Evolutionary conservation across 805 yeast genomes (phyloP).

Genomic region (Saccharomycopsis fibuligera): DNA sequence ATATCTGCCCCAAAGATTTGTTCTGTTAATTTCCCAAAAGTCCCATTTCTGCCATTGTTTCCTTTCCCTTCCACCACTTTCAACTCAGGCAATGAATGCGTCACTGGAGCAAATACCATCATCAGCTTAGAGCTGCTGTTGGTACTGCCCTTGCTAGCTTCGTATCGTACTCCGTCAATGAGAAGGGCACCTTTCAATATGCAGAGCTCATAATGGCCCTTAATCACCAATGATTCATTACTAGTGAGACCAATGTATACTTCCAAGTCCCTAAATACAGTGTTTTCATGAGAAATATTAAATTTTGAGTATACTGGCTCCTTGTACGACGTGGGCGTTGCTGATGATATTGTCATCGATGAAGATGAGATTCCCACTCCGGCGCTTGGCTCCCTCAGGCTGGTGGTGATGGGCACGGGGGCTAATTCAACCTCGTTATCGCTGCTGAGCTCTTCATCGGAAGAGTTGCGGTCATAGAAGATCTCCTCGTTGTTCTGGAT

Average conservation of each 20-base stretch:
- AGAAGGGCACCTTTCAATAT: conserved; percentile 38
- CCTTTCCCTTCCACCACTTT: conserved; percentile 31
- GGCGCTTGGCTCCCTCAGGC: not conserved
- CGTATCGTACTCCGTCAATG: conserved; percentile 33
- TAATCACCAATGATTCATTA: conserved; percentile 35
- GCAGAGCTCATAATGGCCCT: conserved; percentile 37
- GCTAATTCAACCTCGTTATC: too few species aligned
- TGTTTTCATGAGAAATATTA: not conserved
- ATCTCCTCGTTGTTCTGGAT: conserved; percentile 15
- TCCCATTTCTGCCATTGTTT: conserved; percentile 24
- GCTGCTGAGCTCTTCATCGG: conserved; percentile 5
- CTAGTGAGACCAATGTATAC: conserved; percentile 34
- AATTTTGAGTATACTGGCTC: conserved; percentile 9
- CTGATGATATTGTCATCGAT: not conserved
- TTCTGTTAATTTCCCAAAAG: conserved; percentile 22
- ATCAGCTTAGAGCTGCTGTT: not conserved
- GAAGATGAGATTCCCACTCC: not conserved
- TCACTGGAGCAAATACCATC: conserved; percentile 29
- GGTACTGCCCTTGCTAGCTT: conserved; percentile 16
- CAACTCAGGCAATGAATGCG: conserved; percentile 35
- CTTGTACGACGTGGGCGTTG: not conserved
- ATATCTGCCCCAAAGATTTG: conserved; percentile 26
- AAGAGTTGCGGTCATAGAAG: conserved; percentile 15
- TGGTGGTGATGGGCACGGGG: too few species aligned
- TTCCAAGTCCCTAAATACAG: conserved; percentile 19